phyloP scores from a whole-genome alignment of 2,329 filamentous ascomycete genomes.

The Whalleya microplaca region DNA sequence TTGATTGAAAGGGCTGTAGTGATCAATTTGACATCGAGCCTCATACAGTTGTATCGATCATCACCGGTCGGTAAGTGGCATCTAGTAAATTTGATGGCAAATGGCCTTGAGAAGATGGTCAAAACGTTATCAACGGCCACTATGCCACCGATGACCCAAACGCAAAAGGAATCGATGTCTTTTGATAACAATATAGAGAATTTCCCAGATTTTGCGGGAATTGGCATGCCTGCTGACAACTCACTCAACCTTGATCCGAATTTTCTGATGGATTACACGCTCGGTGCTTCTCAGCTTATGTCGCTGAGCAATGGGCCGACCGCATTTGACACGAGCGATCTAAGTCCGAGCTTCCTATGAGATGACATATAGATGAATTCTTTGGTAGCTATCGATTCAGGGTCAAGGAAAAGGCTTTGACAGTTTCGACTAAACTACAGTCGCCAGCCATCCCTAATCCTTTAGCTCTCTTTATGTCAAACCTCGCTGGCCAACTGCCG shows the following conservation, averaged over 20 bases:
- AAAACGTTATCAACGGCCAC: constrained; percentile 7
- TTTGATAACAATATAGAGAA: too few species aligned
- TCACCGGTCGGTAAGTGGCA: constrained; percentile 49
- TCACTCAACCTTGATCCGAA: constrained; percentile 9
- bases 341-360: constrained; percentile 20
- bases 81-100: constrained; percentile 50
- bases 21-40: constrained; percentile 41
- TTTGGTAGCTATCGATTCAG: neutral
- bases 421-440: constrained; percentile 40
- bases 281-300: constrained; percentile 19
- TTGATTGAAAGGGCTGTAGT: constrained; percentile 44
- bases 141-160: neutral
- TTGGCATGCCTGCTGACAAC: constrained; percentile 4
- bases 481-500: constrained; percentile 56
- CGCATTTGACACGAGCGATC: constrained; percentile 15
- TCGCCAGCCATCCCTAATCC: constrained; percentile 56
- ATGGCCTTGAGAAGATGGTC: constrained; percentile 47
- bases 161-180: constrained; percentile 3
- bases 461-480: constrained; percentile 55
- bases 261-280: constrained; percentile 17
- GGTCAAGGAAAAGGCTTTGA: constrained; percentile 25
- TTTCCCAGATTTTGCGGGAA: constrained; percentile 1
- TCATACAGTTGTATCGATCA: constrained; percentile 45
- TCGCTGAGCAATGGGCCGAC: constrained; percentile 15
- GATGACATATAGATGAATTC: neutral